Evolutionary conservation across 2,329 filamentous ascomycete genomes (phyloP), one percentile per base, ranked within the genome.

Genomic region (Diaporthe batatas): DNA sequence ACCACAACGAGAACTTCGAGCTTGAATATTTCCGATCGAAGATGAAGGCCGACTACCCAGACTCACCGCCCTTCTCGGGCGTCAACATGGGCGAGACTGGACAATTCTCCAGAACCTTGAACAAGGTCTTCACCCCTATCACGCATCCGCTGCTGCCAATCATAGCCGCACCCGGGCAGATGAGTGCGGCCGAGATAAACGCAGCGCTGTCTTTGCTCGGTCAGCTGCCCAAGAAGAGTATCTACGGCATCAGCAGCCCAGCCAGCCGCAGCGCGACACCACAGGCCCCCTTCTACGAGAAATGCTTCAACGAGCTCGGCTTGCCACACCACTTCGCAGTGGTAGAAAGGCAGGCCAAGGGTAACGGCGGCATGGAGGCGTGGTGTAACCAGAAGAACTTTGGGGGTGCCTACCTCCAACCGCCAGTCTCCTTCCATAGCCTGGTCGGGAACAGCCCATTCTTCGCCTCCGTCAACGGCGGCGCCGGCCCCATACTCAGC

Each of bases 71-170:
- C 0, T 86, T 97, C 44, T 96, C 94, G 2, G 94, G 93, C 8
- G 90, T 97, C 76, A 96, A 96, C 81, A 96, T 96, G 93, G 93
- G 93, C 34, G 91, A 94, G 77, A 90, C 91, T n/a, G 94, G 94
- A 14, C 94, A 97, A 79, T 89, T 97, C 65, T 96, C 94, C 1
- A 89, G 94, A 77, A 93, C 93, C 0, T 85, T 96, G 72, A 97
- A 97, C 82, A 94, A 92, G 71, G 92, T 96, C 74, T 96, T 97
- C 80, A 95, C 94, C 0, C 94, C 94, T 34, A 95, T 97, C 79
- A 97, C 94, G 0, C 94, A 97, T 78, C 94, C 94, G 1, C 85
- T 96, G 12, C 86, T 97, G 4, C 94, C 94, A 11, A 91, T 95
- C 79, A 94, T 96, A 72, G 94, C 94, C 32, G 94, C 94, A 0